Base-by-base conservation (phyloP, 176 grass and related monocot genomes). In the Musa itinerans region DNA sequence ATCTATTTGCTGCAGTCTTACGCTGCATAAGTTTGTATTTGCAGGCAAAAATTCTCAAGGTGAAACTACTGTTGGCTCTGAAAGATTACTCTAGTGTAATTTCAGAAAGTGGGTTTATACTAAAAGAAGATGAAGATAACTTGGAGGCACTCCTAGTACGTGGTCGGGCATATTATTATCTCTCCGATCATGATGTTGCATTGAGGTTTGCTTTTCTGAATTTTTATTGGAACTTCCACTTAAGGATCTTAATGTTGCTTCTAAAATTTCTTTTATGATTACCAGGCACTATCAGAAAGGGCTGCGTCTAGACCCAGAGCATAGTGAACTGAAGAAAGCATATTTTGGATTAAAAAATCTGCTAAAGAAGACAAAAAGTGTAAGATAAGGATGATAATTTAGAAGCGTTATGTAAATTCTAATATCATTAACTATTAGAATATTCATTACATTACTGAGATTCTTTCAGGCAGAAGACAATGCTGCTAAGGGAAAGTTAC, bases 91-190 rank as follows among this genome's bases (percentile, higher is more conserved):
- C 90, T 1, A 93, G 73, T 74, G 84, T 82, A 78, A 98, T 98
- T 85, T 93, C 88, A 65, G 94, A 98, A 81, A 79, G 86, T 2
- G 94, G 90, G 53, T 93, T 85, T 81, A 93, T 98, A 78, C 86
- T 98, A 53, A 98, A 98, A 83, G 85, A 98, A 98, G 86, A 98
- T 85, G 90, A 98, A 83, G 94, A 98, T 77, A 93, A 89, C 77
- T 78, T 98, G 81, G 90, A 93, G 57, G 94, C 90, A 51, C 70
- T 98, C 67, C 76, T 98, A 71, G 83, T 93, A 67, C 87, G 94
- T 72, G 94, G 94, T 16, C 88, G 69, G 29, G 94, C 94, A 25
- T 98, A 98, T 67, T 98, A 98, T 85, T 98, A 98, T 83, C 94
- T 98, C 72, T 89, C 94, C 66, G 94, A 98, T 70, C 90, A 98